Evolutionary conservation across 371 early-diverging fungal genomes (phyloP), one percentile per base, ranked within the genome.

Genomic region (Apophysomyces elegans): DNA sequence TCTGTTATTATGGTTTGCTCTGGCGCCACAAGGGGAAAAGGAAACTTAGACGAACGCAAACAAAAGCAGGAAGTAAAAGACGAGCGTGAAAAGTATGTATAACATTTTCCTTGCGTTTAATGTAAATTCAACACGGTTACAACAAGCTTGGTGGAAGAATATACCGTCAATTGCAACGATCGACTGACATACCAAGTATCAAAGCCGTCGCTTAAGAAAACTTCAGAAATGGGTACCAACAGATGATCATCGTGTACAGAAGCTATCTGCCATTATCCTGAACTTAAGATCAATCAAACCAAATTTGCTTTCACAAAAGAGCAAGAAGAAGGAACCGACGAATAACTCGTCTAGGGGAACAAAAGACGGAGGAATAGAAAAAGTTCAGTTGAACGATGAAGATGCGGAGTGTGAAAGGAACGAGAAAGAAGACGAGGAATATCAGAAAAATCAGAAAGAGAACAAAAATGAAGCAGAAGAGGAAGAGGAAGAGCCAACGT

Each of bases 371-470:
- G 21, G 4, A 47, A 47, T 47, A 16, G 16, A 47, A 7, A n/a
- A 47, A 18, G 9, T 47, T 3, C 47, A 47, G 47, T 47, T 47
- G 18, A 47, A 47, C 47, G 47, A 21, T 12, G 47, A 47, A 47
- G 47, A 47, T 47, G 47, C 21, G 47, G 47, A 47, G 47, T 21
- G 47, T 4, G 47, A 47, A 47, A n/a, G 18, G 16, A 47, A n/a
- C 16, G 47, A 47, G 16, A 45, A 5, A 45, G 13, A 45, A 26
- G 32, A 26, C 32, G 32, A 26, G 32, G 2, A 26, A 26, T 26
- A 26, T 26, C 32, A 26, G 32, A 26, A 26, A 26, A 0, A 26
- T 26, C 32, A 26, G 32, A 26, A 26, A 26, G 32, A 26, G 1
- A 26, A 26, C 32, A 26, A 26, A 26, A 26, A 26, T 26, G 3